Base-by-base conservation (phyloP, 2,329 filamentous ascomycete species). In the Coniosporium tulheliwenetii region DNA sequence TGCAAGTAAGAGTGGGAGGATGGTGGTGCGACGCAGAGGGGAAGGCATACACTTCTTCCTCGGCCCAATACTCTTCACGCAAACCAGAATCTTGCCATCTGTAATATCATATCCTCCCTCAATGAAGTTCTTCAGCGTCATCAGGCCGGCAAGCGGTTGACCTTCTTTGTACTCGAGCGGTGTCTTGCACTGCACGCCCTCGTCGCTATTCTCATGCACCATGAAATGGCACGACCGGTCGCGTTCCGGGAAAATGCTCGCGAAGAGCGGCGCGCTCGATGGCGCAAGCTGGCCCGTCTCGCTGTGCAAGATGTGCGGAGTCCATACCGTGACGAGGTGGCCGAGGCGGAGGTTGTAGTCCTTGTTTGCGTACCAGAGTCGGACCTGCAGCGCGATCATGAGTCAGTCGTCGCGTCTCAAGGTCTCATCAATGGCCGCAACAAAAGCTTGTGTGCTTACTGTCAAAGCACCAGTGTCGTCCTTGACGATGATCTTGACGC, bases 241-340 rank as follows among this genome's bases (percentile, higher is more conserved):
- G 7, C 71, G 64, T 34, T 73, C 70, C 0, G 73, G 74, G 40
- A 75, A 76, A 29, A 79, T 64, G n/a, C 67, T 70, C 0, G 69
- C 69, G 40, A 68, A 68, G 14, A 71, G 54, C 1, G 65, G 62
- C 40, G 71, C 71, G 34, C 55, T 61, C 0, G 60, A 58, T 10
- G 57, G 59, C 1, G 62, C 58, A 9, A 68, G 53, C 5, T 50
- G 53, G 2, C 56, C 57, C 26, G 60, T 56, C n/a, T 65, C 62
- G 12, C 62, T 58, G 33, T 66, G 61, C n/a, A 66, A 65, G 36
- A 77, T 61, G 45, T 74, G 73, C 7, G 66, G 66, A 1, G 73
- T 67, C 70, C 71, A 78, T 8, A 77, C 53, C 0, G 68, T 70
- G 12, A 77, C 58, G 1, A 76, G 61, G 32, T 68, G 66, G 2